Evolutionary conservation across 352 stramenopile species (phyloP), one percentile per base, ranked within the genome.

Genomic region (Phytopythium aichiense): DNA sequence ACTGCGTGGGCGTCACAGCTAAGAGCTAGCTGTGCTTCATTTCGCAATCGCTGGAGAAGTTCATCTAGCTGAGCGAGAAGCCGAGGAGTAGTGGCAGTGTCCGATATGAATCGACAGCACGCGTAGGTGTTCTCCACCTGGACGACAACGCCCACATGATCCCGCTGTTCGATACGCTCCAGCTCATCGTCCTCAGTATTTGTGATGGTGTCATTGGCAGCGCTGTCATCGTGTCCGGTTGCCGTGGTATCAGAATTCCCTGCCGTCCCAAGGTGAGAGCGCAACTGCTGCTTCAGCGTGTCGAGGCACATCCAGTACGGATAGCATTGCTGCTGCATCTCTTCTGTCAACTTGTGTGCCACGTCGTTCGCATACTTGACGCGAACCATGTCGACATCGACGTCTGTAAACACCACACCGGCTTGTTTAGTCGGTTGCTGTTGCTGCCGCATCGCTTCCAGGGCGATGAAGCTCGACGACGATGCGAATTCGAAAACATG

Each of bases 401-500:
- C 1, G n/a, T 30, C 28, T 37, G 37, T 48, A 22, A 43, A 42
- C 5, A 20, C 20, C 11, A 20, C 30, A 25, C 11, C 8, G 11
- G n/a, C 3, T 11, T 30, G 51, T 4, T 13, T 28, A 0, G 30
- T 7, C 20, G 7, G 30, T 20, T 25, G 43, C 3, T 42, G 31
- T 13, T 68, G 31, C 22, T 50, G 22, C 16, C 11, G 16, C 57
- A 40, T 13, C 20, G 50, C 59, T 23, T 49, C 22, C 31, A 49
- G 20, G 11, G 31, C 40, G 23, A 40, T 66, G 16, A 33, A 56
- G 23, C 28, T 65, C 28, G 28, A 75, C 1, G 65, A 72, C 0
- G 74, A 67, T 38, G 77, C 77, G 33, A 87, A 84, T 28, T 87
- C 77, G 22, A 79, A 77, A 1, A 82, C 65, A 20, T 87, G 72